Percentiles rank a stretch among this genome's conserved stretches.
These are phyloP conservation scores for Ceratobasidium sp. DNA, from an alignment of 1,284 basidiomycete species.

Conservation along the genomic window DNA sequence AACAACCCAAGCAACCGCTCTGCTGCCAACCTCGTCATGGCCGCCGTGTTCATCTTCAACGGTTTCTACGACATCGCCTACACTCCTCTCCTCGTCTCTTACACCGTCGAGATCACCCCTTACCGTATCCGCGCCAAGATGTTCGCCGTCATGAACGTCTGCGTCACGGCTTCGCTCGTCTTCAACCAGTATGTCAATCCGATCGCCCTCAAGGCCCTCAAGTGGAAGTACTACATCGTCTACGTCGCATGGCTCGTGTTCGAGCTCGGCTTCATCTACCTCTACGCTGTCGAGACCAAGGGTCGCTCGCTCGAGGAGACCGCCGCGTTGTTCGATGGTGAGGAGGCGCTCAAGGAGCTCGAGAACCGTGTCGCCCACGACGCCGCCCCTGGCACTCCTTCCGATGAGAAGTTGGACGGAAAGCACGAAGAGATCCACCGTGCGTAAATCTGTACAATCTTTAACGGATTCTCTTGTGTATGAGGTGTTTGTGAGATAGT, in stretches of 20 bases:
- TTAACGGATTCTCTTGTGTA: not conserved
- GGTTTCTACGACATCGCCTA: constrained; percentile 63
- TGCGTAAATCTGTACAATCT: constrained; percentile 5
- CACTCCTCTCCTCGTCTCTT: constrained; percentile 52
- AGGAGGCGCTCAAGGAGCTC: constrained; percentile 44
- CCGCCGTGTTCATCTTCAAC: constrained; percentile 74
- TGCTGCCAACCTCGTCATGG: constrained; percentile 53
- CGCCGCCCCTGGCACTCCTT: constrained; percentile 16
- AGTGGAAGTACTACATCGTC: constrained; percentile 52
- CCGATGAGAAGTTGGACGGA: constrained; percentile 26
- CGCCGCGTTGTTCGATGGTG: constrained; percentile 65
- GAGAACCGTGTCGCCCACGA: constrained; percentile 24
- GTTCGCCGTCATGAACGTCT: constrained; percentile 66
- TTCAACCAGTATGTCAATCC: constrained; percentile 63
- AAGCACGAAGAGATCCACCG: constrained; percentile 16
- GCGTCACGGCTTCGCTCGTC: constrained; percentile 52
- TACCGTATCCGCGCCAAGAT: constrained; percentile 72
- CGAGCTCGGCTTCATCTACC: constrained; percentile 59
- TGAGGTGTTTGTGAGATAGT: constrained; percentile 10
- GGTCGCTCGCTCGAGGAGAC: constrained; percentile 74
- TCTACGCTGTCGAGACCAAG: constrained; percentile 68
- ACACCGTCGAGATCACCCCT: constrained; percentile 72
- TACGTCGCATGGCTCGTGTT: constrained; percentile 42
- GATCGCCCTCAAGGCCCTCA: constrained; percentile 19
- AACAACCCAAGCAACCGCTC: constrained; percentile 36